A percentile compares a stretch with the other conserved stretches of the same genome.
phyloP scores from a whole-genome alignment of 2,329 filamentous ascomycete genomes.

The Sporothrix inflata region DNA sequence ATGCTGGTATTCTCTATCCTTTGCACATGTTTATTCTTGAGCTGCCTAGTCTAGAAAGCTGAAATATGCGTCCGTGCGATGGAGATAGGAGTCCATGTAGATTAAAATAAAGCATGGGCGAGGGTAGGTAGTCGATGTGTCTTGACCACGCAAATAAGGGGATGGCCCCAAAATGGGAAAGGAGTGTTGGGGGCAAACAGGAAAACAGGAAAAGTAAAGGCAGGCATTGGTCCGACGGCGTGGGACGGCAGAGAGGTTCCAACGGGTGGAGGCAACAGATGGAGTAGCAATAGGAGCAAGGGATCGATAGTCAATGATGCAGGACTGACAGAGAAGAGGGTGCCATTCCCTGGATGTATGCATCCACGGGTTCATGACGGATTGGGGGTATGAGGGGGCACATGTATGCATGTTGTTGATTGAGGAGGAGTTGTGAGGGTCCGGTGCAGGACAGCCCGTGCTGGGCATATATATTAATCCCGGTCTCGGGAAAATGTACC shows the following conservation, averaged over 20 bases:
- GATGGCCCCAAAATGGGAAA: neutral
- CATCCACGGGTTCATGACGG: conserved; percentile 4
- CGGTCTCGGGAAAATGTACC: neutral
- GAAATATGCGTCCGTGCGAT: neutral
- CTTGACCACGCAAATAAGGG: neutral
- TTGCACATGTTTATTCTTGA: neutral
- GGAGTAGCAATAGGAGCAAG: neutral
- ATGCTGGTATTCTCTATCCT: neutral
- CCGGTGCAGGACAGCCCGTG: neutral
- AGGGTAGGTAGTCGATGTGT: neutral
- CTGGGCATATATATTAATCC: neutral
- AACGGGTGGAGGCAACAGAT: neutral
- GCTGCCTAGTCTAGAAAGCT: neutral
- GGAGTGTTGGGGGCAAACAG: neutral
- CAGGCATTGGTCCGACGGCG: conserved; percentile 10
- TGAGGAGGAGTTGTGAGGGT: neutral
- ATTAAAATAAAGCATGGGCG: neutral
- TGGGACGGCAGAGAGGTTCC: neutral
- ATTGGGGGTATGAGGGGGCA: neutral
- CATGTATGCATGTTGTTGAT: neutral
- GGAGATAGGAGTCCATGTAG: neutral
- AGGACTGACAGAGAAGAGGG: neutral
- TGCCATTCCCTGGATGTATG: neutral
- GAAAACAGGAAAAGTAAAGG: neutral
- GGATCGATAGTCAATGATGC: neutral